Evolutionary conservation across 768 basidiomycete genomes (phyloP).

Genomic region (Megacollybia marginata): DNA sequence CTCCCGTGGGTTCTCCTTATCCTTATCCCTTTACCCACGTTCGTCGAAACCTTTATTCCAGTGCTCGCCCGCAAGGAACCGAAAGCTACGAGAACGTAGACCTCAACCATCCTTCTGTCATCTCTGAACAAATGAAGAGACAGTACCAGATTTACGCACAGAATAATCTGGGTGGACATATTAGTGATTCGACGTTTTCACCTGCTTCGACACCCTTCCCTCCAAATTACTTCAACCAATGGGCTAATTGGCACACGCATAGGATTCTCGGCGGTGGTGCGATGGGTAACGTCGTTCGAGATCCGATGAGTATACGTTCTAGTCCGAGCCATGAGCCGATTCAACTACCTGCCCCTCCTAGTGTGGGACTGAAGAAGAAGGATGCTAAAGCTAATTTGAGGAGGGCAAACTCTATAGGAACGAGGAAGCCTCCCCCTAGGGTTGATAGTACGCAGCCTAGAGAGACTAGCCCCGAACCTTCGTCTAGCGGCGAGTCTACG

Average conservation of each 20-base stretch:
- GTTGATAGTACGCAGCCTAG: constrained; percentile 80
- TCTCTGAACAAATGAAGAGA: constrained; percentile 63
- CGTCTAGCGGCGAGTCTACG: constrained; percentile 72
- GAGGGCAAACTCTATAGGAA: background rate
- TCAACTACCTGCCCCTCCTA: constrained; percentile 41
- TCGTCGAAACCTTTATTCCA: constrained; percentile 39
- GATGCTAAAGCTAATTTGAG: background rate
- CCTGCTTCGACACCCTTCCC: constrained; percentile 73
- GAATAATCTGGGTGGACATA: constrained; percentile 42
- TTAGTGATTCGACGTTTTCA: constrained; percentile 71
- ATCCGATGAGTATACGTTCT: constrained; percentile 57
- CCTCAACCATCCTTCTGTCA: constrained; percentile 35
- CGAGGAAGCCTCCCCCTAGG: constrained; percentile 62
- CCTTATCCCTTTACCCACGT: constrained; percentile 75
- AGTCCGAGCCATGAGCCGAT: constrained; percentile 69
- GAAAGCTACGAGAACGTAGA: constrained; percentile 27
- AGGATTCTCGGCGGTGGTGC: constrained; percentile 32
- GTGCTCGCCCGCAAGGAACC: constrained; percentile 23
- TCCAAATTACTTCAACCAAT: constrained; percentile 49
- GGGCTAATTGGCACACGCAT: constrained; percentile 62
- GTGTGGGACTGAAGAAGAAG: constrained; percentile 17
- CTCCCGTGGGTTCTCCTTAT: constrained; percentile 66
- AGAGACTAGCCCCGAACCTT: constrained; percentile 74
- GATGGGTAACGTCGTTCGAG: constrained; percentile 18
- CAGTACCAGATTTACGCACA: constrained; percentile 78